These are phyloP conservation scores for Ophiostoma australiae DNA, from an alignment of 2,329 filamentous ascomycete species.

Conservation along the genomic window DNA sequence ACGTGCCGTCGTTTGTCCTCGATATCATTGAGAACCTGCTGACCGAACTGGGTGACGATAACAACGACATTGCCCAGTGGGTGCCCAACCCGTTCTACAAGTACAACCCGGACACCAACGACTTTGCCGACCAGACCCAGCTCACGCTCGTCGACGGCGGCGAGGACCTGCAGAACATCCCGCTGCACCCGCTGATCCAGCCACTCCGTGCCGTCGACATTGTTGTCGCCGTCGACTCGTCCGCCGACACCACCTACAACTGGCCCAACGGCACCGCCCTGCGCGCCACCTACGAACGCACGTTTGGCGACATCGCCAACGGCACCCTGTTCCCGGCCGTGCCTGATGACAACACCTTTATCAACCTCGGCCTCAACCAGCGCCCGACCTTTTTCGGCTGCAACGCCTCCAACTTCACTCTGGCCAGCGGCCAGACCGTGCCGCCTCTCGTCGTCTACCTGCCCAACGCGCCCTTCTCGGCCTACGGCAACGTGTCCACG, in stretches of 20 bases:
- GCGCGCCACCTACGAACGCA: conserved; percentile 53
- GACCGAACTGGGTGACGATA: conserved; percentile 46
- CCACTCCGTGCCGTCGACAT: conserved; percentile 53
- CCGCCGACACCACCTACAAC: conserved; percentile 52
- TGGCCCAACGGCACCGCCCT: conserved; percentile 60
- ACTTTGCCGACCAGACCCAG: conserved; percentile 35
- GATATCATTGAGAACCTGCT: conserved; percentile 51
- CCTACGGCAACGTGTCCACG: conserved; percentile 73
- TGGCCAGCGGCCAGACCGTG: conserved; percentile 22
- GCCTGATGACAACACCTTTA: conserved; percentile 51
- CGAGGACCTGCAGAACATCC: conserved; percentile 47
- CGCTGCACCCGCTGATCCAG: conserved; percentile 49
- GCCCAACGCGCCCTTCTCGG: conserved; percentile 76
- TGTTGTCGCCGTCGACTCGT: conserved; percentile 61
- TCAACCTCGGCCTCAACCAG: conserved; percentile 54
- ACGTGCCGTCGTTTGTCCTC: conserved; percentile 47
- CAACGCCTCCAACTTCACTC: conserved; percentile 37
- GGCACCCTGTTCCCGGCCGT: conserved; percentile 55
- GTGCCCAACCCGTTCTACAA: conserved; percentile 56
- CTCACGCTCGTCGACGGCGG: conserved; percentile 50
- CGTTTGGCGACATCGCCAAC: conserved; percentile 44
- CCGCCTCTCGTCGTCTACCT: conserved; percentile 56
- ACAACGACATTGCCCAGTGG: conserved; percentile 50
- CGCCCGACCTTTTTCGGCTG: conserved; percentile 62
- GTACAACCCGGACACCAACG: conserved; percentile 43